phyloP scores from a whole-genome alignment of 2,329 filamentous ascomycete species.

The Madurella mycetomatis region DNA sequence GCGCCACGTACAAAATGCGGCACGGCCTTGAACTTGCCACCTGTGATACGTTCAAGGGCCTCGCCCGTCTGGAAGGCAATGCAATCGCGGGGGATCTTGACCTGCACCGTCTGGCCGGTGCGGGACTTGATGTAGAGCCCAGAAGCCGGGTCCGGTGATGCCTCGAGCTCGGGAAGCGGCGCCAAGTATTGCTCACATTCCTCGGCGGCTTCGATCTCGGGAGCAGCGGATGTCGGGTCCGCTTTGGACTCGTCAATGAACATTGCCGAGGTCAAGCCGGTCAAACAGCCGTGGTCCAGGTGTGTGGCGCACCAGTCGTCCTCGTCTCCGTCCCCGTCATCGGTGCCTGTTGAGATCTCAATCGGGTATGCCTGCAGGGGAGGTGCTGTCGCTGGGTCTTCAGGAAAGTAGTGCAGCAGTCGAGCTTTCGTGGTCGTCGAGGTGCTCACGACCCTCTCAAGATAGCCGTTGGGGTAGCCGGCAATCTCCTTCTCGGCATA shows the following conservation, averaged over 20 bases:
- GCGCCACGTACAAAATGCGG: slow-evolving; percentile 91
- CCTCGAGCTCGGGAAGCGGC: slow-evolving; percentile 64
- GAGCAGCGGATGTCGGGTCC: slow-evolving; percentile 26
- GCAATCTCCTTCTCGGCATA: slow-evolving; percentile 77
- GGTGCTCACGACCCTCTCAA: slow-evolving; percentile 80
- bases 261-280: slow-evolving; percentile 91
- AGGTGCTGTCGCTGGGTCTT: slow-evolving; percentile 33
- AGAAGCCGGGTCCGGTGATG: slow-evolving; percentile 75
- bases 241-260: slow-evolving; percentile 72
- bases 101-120: slow-evolving; percentile 76
- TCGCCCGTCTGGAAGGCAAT: slow-evolving; percentile 96
- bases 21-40: slow-evolving; percentile 88
- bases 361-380: slow-evolving; percentile 29
- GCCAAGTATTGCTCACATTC: slow-evolving; percentile 35
- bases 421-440: slow-evolving; percentile 88
- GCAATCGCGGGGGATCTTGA: slow-evolving; percentile 84
- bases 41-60: slow-evolving; percentile 83
- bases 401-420: slow-evolving; percentile 88
- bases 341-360: slow-evolving; percentile 25
- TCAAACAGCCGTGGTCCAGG: slow-evolving; percentile 89
- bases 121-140: slow-evolving; percentile 94
- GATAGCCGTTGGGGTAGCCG: slow-evolving; percentile 70
- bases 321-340: slow-evolving; percentile 43
- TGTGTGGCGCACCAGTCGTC: slow-evolving; percentile 95
- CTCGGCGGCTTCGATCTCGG: slow-evolving; percentile 31